phyloP scores from a whole-genome alignment of 2,329 filamentous ascomycete species.

The Hypoxylon sp. region DNA sequence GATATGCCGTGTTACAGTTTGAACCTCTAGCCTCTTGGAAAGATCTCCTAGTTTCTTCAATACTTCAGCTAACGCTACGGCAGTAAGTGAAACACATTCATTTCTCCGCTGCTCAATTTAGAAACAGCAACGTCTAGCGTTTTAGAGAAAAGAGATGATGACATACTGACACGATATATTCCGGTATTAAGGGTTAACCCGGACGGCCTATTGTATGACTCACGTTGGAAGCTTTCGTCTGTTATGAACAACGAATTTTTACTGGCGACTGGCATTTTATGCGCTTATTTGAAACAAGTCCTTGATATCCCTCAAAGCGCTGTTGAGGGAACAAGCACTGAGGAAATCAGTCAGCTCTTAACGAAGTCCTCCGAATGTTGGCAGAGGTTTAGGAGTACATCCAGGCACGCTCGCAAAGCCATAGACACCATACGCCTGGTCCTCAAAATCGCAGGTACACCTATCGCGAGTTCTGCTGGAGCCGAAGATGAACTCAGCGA shows the following conservation, averaged over 20 bases:
- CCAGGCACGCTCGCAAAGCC: constrained; percentile 45
- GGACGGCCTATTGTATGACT: constrained; percentile 60
- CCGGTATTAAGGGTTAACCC: constrained; percentile 50
- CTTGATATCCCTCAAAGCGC: constrained; percentile 9
- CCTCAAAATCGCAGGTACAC: constrained; percentile 30
- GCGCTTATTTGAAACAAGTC: constrained; percentile 59
- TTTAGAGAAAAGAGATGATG: neutral
- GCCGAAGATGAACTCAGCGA: constrained; percentile 24
- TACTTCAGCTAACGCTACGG: neutral
- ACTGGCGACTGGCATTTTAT: constrained; percentile 64
- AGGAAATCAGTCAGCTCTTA: constrained; percentile 36
- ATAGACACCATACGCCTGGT: constrained; percentile 38
- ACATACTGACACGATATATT: neutral
- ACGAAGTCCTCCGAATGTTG: constrained; percentile 42
- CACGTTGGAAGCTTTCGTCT: constrained; percentile 63
- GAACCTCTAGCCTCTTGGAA: neutral
- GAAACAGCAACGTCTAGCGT: neutral
- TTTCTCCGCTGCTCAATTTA: too few relatives aligned
- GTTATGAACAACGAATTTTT: constrained; percentile 64
- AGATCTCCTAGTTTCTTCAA: neutral
- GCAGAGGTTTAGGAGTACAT: constrained; percentile 36
- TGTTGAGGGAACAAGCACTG: constrained; percentile 23
- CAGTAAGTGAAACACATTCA: neutral
- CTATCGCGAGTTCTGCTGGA: constrained; percentile 17
- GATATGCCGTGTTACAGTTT: neutral